Evolutionary conservation across 2,329 filamentous ascomycete genomes (phyloP).

Genomic region (Metarhizium guizhouense): DNA sequence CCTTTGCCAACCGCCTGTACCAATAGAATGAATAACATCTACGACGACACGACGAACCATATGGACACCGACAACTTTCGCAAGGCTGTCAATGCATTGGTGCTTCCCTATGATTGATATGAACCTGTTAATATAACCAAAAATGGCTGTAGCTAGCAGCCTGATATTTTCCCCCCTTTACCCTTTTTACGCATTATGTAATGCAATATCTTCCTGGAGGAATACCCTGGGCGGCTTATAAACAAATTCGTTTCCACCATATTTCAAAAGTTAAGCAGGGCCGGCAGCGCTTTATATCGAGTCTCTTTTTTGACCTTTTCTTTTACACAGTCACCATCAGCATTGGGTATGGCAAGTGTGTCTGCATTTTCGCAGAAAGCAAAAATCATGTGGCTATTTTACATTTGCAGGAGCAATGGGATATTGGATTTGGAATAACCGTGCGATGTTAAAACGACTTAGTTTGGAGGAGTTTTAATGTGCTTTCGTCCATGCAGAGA

Average conservation of each 20-base stretch:
- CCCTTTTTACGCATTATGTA: neutral
- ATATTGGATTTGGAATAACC: neutral
- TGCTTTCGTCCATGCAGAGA: neutral
- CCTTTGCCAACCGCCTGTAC: conserved; percentile 36
- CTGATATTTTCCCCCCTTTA: neutral
- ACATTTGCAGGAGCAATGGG: neutral
- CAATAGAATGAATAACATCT: conserved; percentile 14
- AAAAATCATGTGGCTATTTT: conserved; percentile 1
- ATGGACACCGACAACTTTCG: neutral
- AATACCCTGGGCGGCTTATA: neutral
- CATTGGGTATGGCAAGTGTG: conserved; percentile 6
- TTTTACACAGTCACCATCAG: conserved; percentile 2
- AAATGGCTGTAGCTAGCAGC: neutral
- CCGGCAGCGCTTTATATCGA: conserved; percentile 5
- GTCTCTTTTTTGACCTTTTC: conserved; percentile 6
- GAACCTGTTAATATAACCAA: conserved; percentile 1
- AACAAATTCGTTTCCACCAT: neutral
- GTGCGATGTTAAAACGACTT: neutral
- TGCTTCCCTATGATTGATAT: neutral
- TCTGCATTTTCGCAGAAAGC: conserved; percentile 4
- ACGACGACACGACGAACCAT: conserved; percentile 7
- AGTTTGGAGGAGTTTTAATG: neutral
- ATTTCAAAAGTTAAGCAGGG: neutral
- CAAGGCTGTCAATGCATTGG: neutral
- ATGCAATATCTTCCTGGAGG: neutral